A percentile compares a stretch with the other conserved stretches of the same genome.
Conservation (phyloP, 768 basidiomycete species). For the Leccinum aurantiacum region DNA sequence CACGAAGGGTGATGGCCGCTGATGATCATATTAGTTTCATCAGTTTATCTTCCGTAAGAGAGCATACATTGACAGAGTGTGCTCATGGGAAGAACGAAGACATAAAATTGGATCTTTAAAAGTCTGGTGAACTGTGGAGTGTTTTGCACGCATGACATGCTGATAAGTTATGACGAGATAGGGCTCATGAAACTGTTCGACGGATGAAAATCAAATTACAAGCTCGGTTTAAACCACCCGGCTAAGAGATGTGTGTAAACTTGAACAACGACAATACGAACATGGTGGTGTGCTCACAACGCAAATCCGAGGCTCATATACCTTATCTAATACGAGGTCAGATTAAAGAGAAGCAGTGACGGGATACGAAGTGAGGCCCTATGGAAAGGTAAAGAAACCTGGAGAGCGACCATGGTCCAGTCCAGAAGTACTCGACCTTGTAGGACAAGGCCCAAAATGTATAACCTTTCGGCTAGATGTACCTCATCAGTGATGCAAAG, state of each 20-base stretch:
- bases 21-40: neutral
- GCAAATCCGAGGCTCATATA: slow-evolving; percentile 4
- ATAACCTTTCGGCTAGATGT: neutral
- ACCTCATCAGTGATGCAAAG: slow-evolving; percentile 6
- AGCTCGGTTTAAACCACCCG: neutral
- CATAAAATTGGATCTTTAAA: neutral
- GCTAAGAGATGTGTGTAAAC: neutral
- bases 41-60: neutral
- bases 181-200: neutral
- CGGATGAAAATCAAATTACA: neutral
- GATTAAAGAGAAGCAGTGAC: neutral
- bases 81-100: slow-evolving; percentile 6
- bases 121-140: neutral
- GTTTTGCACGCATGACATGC: neutral
- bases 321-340: slow-evolving; percentile 1
- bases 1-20: slow-evolving; percentile 14
- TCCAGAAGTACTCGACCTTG: too few relatives aligned
- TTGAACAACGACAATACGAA: neutral
- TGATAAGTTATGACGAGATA: neutral
- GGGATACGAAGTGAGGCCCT: neutral
- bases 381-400: slow-evolving; percentile 5
- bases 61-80: slow-evolving; percentile 9
- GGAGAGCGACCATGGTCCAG: neutral
- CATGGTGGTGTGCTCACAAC: neutral
- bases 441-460: neutral